phyloP scores from a whole-genome alignment of 176 grass and related monocot genomes.

The Hyparrhenia diplandra region DNA sequence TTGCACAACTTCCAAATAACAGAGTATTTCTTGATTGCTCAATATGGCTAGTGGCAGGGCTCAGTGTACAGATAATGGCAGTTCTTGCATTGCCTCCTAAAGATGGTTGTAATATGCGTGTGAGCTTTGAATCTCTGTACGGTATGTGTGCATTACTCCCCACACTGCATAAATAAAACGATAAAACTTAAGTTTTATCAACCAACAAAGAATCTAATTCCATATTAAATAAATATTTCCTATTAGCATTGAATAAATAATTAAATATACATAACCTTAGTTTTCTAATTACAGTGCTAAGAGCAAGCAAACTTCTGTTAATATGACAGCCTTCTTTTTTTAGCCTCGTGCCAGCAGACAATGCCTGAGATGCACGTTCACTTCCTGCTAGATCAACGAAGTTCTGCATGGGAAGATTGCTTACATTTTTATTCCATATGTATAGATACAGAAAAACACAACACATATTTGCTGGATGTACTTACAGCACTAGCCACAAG shows the following conservation, averaged over 20 bases:
- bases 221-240: too few species aligned
- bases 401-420: conserved; percentile 49
- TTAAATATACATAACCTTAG: too few species aligned
- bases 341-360: conserved; percentile 71
- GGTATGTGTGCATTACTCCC: conserved; percentile 80
- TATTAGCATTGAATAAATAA: conserved; percentile 23
- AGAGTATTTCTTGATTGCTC: conserved; percentile 89
- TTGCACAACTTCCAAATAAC: conserved; percentile 80
- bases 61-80: conserved; percentile 82
- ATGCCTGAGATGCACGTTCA: conserved; percentile 81
- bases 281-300: conserved; percentile 89
- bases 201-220: too few species aligned
- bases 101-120: conserved; percentile 78
- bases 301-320: conserved; percentile 85
- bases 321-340: conserved; percentile 99
- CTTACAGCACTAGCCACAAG: conserved; percentile 81
- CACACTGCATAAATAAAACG: conserved; percentile 58
- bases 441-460: not conserved
- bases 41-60: conserved; percentile 64
- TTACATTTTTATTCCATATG: not conserved
- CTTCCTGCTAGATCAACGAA: conserved; percentile 97
- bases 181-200: too few species aligned
- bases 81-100: conserved; percentile 90
- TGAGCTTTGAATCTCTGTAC: conserved; percentile 88
- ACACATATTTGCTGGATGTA: conserved; percentile 10